phyloP scores from a whole-genome alignment of 192 early-diverging fungal genomes.

The Kappamyces sp. region DNA sequence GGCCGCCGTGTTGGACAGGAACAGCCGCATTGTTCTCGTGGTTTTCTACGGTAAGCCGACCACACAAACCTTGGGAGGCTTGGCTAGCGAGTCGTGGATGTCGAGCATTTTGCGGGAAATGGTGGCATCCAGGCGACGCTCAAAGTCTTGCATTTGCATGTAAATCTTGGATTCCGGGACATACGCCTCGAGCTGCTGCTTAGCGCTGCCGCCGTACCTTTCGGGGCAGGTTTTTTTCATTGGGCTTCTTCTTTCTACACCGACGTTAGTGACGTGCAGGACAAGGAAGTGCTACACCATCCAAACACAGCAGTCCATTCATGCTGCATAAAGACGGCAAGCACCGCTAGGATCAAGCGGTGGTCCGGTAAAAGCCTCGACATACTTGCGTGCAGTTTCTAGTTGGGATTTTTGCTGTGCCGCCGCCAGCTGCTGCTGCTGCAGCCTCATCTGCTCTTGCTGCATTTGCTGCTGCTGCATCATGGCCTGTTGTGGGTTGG shows the following conservation, averaged over 20 bases:
- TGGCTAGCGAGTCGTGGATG: slow-evolving; percentile 57
- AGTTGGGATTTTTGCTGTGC: too few relatives aligned
- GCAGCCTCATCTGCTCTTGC: not conserved
- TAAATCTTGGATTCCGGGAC: slow-evolving; percentile 91
- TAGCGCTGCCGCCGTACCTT: slow-evolving; percentile 17
- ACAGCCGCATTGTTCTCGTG: slow-evolving; percentile 80
- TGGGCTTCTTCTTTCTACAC: slow-evolving; percentile 31
- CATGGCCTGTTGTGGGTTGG: not conserved
- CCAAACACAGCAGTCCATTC: too few relatives aligned
- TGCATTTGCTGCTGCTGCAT: slow-evolving; percentile 3
- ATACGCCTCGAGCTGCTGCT: slow-evolving; percentile 72
- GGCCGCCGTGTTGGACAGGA: slow-evolving; percentile 78
- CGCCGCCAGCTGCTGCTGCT: too few relatives aligned
- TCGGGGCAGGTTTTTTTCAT: slow-evolving; percentile 29
- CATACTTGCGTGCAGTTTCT: too few relatives aligned
- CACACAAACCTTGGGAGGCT: slow-evolving; percentile 11
- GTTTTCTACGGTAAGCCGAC: slow-evolving; percentile 33
- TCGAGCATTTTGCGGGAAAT: slow-evolving; percentile 88
- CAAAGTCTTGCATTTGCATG: slow-evolving; percentile 77
- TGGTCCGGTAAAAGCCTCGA: too few relatives aligned
- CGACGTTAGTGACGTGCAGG: not conserved
- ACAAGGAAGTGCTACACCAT: too few relatives aligned
- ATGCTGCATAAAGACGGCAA: too few relatives aligned
- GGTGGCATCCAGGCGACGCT: slow-evolving; percentile 80
- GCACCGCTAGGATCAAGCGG: too few relatives aligned